Conservation (phyloP, 2,329 filamentous ascomycete species). For the Chrysoporthe austroafricana region DNA sequence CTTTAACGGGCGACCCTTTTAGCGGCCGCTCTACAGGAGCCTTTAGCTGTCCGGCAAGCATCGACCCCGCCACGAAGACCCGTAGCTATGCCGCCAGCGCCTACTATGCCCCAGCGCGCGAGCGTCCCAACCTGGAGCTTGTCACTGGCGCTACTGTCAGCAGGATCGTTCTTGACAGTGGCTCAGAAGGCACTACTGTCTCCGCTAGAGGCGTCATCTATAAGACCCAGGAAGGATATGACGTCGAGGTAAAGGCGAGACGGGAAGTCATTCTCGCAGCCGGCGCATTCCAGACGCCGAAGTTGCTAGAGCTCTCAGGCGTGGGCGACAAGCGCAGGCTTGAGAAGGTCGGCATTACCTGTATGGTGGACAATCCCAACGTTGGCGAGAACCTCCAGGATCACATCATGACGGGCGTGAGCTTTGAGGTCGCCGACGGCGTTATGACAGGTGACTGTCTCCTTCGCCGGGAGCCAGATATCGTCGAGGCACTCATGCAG, state of each 20-base stretch:
- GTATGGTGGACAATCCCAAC: constrained; percentile 43
- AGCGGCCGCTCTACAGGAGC: not conserved
- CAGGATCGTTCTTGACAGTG: not conserved
- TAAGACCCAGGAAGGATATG: not conserved
- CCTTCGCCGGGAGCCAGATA: constrained; percentile 34
- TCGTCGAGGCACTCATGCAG: constrained; percentile 36
- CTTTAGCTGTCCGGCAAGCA: constrained; percentile 10
- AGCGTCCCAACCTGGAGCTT: constrained; percentile 7
- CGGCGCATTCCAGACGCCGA: constrained; percentile 41
- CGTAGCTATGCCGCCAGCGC: constrained; percentile 14
- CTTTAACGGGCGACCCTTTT: not conserved
- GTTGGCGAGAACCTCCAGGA: constrained; percentile 51
- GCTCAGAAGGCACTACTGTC: not conserved
- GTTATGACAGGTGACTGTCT: constrained; percentile 42
- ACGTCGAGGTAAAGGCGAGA: constrained; percentile 10
- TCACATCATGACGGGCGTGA: constrained; percentile 40
- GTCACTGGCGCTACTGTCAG: not conserved
- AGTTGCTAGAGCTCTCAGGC: constrained; percentile 38
- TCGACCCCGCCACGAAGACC: constrained; percentile 9
- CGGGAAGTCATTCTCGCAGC: constrained; percentile 46
- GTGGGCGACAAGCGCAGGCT: constrained; percentile 46
- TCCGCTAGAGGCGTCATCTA: not conserved
- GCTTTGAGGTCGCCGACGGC: constrained; percentile 45
- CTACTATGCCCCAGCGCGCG: constrained; percentile 2
- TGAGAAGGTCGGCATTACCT: constrained; percentile 39